Percentiles rank a stretch among this genome's conserved stretches.
Conservation (phyloP, 169 alveolate genomes). For the Plasmodium cynomolgi region DNA sequence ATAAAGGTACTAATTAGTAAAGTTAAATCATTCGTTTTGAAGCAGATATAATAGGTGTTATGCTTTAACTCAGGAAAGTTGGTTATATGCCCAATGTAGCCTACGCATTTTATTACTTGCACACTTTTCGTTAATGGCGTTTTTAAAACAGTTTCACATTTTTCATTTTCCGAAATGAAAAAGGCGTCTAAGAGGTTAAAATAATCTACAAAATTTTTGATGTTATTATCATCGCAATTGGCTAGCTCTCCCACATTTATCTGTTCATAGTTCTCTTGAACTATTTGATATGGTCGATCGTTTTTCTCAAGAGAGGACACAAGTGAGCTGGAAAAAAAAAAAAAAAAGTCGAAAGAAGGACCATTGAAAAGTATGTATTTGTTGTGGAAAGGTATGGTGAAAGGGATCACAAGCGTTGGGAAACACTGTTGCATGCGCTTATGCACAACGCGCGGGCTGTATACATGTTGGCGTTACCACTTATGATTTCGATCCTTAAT, state of each 20-base stretch:
- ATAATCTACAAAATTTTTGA: slow-evolving; percentile 15
- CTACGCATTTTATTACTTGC: slow-evolving; percentile 18
- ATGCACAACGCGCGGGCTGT: not conserved
- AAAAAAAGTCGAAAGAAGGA: not conserved
- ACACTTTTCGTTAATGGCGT: slow-evolving; percentile 19
- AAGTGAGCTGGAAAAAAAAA: slow-evolving; percentile 20
- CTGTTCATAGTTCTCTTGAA: slow-evolving; percentile 18
- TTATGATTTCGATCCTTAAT: slow-evolving; percentile 38
- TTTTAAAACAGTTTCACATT: slow-evolving; percentile 26
- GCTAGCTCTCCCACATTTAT: slow-evolving; percentile 22
- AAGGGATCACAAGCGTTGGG: not conserved
- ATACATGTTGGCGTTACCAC: slow-evolving; percentile 21
- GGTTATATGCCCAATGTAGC: slow-evolving; percentile 20
- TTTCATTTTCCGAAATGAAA: slow-evolving; percentile 31
- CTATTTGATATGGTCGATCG: not conserved
- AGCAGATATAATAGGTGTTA: slow-evolving; percentile 41
- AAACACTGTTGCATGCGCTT: not conserved
- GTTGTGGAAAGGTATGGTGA: not conserved
- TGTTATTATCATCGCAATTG: slow-evolving; percentile 15
- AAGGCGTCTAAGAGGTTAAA: slow-evolving; percentile 18
- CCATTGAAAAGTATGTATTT: not conserved
- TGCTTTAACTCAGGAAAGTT: slow-evolving; percentile 7
- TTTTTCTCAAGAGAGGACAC: slow-evolving; percentile 14
- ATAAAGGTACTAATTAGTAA: slow-evolving; percentile 7
- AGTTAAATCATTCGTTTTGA: slow-evolving; percentile 20